These are phyloP conservation scores for Lactifluus subvellereus DNA, from an alignment of 768 basidiomycete genomes.

Conservation along the genomic window DNA sequence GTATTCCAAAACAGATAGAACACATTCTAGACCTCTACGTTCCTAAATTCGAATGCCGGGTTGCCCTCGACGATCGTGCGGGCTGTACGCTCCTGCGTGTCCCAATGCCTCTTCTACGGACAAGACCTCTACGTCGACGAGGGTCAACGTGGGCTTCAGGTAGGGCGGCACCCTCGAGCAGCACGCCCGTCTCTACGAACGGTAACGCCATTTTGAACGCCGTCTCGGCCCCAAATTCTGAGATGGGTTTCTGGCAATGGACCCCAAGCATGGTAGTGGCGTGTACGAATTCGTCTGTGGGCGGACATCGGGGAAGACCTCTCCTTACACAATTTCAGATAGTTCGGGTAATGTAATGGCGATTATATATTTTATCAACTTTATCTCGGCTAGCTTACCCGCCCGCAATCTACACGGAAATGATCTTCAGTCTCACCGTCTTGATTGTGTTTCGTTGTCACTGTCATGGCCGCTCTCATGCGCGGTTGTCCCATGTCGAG, in stretches of 20 bases:
- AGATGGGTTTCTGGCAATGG: slow-evolving; percentile 63
- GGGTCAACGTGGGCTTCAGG: slow-evolving; percentile 66
- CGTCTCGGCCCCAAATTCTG: slow-evolving; percentile 62
- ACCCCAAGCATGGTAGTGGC: too few relatives aligned
- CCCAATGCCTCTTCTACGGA: slow-evolving; percentile 62
- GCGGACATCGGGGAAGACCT: too few relatives aligned
- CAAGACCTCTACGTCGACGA: slow-evolving; percentile 66
- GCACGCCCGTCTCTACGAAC: slow-evolving; percentile 75
- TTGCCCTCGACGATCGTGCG: slow-evolving; percentile 70
- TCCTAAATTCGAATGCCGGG: slow-evolving; percentile 85
- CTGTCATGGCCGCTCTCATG: too few relatives aligned
- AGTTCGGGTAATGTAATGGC: too few relatives aligned
- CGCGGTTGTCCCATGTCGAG: too few relatives aligned
- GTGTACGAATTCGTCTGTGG: too few relatives aligned
- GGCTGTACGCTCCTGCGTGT: slow-evolving; percentile 47
- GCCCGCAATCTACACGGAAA: too few relatives aligned
- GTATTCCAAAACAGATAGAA: not conserved
- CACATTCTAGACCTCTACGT: slow-evolving; percentile 37
- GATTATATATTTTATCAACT: too few relatives aligned
- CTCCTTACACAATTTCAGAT: too few relatives aligned
- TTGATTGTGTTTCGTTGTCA: too few relatives aligned
- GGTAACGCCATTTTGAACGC: slow-evolving; percentile 79
- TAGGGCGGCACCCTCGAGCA: slow-evolving; percentile 71
- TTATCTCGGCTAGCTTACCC: too few relatives aligned
- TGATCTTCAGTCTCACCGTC: too few relatives aligned